These are phyloP conservation scores for Solanum peruvianum DNA, from an alignment of 257 asterid genomes.

Conservation along the genomic window DNA sequence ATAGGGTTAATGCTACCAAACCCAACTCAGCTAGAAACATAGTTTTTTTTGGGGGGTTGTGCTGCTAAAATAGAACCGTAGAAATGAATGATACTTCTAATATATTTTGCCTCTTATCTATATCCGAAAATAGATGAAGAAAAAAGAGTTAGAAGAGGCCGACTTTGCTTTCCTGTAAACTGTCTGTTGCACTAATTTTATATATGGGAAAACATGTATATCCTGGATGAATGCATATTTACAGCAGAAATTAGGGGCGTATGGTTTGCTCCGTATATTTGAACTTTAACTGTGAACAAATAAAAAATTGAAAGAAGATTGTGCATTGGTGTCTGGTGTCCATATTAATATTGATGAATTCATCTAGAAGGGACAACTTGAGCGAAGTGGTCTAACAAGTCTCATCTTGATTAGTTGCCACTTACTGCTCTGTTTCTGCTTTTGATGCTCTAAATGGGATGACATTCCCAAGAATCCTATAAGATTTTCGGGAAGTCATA, in stretches of 20 bases:
- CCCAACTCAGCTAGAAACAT: not conserved
- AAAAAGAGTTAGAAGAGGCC: not conserved
- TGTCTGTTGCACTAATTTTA: not conserved
- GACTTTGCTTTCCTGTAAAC: not conserved
- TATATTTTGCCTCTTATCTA: not conserved
- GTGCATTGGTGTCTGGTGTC: not conserved
- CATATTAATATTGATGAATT: not conserved
- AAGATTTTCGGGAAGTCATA: not conserved
- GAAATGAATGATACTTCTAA: not conserved
- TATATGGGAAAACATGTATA: not conserved
- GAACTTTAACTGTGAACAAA: not conserved
- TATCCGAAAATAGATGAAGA: not conserved
- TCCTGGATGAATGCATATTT: not conserved
- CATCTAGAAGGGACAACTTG: not conserved
- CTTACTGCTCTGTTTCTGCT: not conserved
- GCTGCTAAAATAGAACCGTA: not conserved
- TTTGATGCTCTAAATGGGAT: not conserved
- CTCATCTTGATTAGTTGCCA: not conserved
- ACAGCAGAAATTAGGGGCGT: not conserved
- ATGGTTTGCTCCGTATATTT: not conserved
- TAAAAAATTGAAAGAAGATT: not conserved
- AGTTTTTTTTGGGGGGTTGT: not conserved
- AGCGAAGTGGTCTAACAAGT: not conserved
- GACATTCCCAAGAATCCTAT: not conserved
- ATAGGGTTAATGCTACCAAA: not conserved